Percentiles rank a stretch among this genome's conserved stretches.
Conservation (phyloP, 306 rosid species). For the Quercus aquifolioides region DNA sequence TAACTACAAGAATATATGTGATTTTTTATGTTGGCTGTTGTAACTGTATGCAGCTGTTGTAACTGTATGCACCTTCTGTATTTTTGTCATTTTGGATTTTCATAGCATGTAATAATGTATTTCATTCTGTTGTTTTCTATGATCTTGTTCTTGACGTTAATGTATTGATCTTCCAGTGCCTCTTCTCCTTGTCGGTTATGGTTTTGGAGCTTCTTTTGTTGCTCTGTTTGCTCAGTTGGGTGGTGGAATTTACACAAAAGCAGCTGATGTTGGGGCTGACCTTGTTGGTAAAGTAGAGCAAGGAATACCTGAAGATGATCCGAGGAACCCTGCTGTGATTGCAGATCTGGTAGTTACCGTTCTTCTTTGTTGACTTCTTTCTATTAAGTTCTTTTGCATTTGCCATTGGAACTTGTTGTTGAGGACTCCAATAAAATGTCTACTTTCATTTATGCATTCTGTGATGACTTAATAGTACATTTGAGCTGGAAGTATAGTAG, state of each 20-base stretch:
- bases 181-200: slow-evolving; percentile 98
- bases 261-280: slow-evolving; percentile 99
- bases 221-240: slow-evolving; percentile 98
- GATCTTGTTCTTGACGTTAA: slow-evolving; percentile 19
- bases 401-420: slow-evolving; percentile 10
- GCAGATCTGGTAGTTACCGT: slow-evolving; percentile 83
- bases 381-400: background rate
- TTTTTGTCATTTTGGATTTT: slow-evolving; percentile 5
- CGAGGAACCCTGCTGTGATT: slow-evolving; percentile 98
- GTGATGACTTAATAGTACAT: background rate
- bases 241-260: slow-evolving; percentile 97
- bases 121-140: background rate
- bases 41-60: background rate
- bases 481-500: slow-evolving; percentile 2
- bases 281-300: slow-evolving; percentile 99
- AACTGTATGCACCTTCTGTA: background rate
- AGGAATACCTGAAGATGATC: slow-evolving; percentile 99
- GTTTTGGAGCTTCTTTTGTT: slow-evolving; percentile 98
- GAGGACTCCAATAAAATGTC: slow-evolving; percentile 5
- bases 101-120: background rate
- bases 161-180: slow-evolving; percentile 66
- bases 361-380: slow-evolving; percentile 21
- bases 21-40: slow-evolving; percentile 4
- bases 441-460: background rate
- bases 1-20: background rate